Conservation (phyloP, 257 asterid species). For the Solanum microdontum region DNA sequence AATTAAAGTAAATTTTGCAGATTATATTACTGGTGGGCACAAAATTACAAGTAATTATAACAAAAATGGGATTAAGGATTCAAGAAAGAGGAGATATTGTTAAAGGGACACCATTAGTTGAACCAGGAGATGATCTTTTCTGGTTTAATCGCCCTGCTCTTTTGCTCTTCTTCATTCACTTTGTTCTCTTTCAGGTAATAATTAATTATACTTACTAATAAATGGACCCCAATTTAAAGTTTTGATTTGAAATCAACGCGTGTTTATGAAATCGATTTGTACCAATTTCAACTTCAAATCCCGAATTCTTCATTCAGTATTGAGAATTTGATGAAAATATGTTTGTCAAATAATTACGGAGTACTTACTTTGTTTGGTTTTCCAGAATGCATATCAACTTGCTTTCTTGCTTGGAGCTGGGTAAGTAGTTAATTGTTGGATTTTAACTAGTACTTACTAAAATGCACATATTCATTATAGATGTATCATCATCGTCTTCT, state of each 20-base stretch:
- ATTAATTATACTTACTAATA: neutral
- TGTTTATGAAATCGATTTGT: neutral
- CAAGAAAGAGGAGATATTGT: constrained; percentile 5
- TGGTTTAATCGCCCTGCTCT: constrained; percentile 1
- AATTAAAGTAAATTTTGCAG: neutral
- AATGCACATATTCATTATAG: too few relatives aligned
- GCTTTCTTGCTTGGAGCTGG: constrained; percentile 8
- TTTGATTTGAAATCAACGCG: neutral
- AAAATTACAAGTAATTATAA: neutral
- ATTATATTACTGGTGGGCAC: neutral
- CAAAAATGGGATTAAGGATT: neutral
- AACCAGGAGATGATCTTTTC: constrained; percentile 5
- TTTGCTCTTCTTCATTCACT: neutral
- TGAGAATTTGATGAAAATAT: neutral
- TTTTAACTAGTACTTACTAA: neutral
- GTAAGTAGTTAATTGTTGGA: neutral
- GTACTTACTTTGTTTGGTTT: neutral
- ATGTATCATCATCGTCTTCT: neutral
- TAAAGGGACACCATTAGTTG: constrained; percentile 1
- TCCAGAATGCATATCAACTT: constrained; percentile 4
- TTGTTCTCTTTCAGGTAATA: constrained; percentile 3
- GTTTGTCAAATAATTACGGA: neutral
- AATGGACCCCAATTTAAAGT: neutral
- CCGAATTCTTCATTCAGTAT: neutral
- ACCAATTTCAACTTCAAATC: neutral